Conservation (phyloP, 805 yeast genomes). For the Candida multigemmis region DNA sequence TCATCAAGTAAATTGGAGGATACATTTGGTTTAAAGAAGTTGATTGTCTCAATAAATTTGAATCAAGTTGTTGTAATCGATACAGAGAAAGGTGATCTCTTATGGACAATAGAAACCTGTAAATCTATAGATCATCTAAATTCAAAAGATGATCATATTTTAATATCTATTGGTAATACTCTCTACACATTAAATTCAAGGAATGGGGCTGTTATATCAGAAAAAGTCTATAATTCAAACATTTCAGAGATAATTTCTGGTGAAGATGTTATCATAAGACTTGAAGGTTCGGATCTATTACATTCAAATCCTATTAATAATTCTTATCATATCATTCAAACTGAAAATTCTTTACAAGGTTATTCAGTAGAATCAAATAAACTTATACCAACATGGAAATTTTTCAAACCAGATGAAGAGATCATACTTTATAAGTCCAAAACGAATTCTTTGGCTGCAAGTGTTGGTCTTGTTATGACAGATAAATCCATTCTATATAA, state of each 20-base stretch:
- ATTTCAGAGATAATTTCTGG: background rate
- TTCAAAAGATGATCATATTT: conserved; percentile 6
- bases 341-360: conserved; percentile 9
- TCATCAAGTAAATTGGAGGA: conserved; percentile 3
- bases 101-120: conserved; percentile 25
- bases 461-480: conserved; percentile 60
- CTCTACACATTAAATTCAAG: conserved; percentile 6
- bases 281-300: background rate
- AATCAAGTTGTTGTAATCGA: conserved; percentile 33
- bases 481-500: conserved; percentile 75
- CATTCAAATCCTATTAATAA: conserved; percentile 1
- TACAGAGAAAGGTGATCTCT: conserved; percentile 24
- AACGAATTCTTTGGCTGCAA: conserved; percentile 23
- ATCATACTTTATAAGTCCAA: conserved; percentile 8
- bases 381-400: conserved; percentile 21
- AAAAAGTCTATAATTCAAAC: background rate
- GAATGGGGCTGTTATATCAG: conserved; percentile 8
- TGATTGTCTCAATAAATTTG: conserved; percentile 14
- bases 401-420: conserved; percentile 8
- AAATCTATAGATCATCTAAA: conserved; percentile 6
- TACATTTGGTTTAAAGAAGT: conserved; percentile 22
- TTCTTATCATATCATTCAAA: too few relatives aligned
- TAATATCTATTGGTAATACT: conserved; percentile 6
- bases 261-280: background rate
- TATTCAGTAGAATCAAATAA: conserved; percentile 8